Evolutionary conservation across 2,329 filamentous ascomycete genomes (phyloP).

Genomic region (Teratosphaeriaceae sp.): DNA sequence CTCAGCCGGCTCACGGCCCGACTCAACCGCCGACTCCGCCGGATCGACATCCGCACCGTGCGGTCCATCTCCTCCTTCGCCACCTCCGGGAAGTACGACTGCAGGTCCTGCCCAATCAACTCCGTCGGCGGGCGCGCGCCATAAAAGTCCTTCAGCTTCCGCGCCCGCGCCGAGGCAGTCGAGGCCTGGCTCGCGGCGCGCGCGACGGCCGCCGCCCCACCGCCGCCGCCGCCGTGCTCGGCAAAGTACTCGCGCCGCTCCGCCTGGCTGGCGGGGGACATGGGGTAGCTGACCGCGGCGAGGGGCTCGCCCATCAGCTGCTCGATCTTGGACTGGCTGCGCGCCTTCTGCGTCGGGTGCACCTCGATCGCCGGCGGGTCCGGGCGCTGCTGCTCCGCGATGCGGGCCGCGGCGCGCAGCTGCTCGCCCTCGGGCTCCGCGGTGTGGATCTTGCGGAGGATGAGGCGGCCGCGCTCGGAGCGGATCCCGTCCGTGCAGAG

Average conservation of each 20-base stretch:
- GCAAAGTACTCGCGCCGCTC: conserved; percentile 59
- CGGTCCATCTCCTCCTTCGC: conserved; percentile 91
- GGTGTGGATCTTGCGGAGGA: conserved; percentile 84
- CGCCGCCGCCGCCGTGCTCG: no score
- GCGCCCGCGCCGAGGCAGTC: conserved; percentile 35
- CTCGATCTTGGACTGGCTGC: conserved; percentile 80
- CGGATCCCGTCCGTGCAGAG: conserved; percentile 82
- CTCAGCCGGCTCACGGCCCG: conserved; percentile 89
- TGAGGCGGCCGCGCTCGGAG: conserved; percentile 82
- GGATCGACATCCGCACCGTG: conserved; percentile 86
- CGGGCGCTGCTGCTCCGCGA: conserved; percentile 70
- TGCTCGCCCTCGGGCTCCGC: conserved; percentile 85
- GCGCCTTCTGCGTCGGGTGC: conserved; percentile 59
- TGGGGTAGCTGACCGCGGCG: conserved; percentile 76
- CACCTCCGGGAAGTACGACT: conserved; percentile 95
- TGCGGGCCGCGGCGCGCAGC: conserved; percentile 77
- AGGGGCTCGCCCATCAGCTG: conserved; percentile 84
- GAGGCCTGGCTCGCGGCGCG: conserved; percentile 28
- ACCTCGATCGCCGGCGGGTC: conserved; percentile 48
- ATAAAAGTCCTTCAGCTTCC: conserved; percentile 72
- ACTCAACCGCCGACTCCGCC: conserved; percentile 83
- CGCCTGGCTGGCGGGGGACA: conserved; percentile 66
- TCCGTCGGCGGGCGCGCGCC: conserved; percentile 91
- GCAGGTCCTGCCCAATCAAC: conserved; percentile 91
- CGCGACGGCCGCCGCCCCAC: conserved; percentile 15